phyloP scores from a whole-genome alignment of 2,329 filamentous ascomycete species.

The Arthrobotrys sinensis region DNA sequence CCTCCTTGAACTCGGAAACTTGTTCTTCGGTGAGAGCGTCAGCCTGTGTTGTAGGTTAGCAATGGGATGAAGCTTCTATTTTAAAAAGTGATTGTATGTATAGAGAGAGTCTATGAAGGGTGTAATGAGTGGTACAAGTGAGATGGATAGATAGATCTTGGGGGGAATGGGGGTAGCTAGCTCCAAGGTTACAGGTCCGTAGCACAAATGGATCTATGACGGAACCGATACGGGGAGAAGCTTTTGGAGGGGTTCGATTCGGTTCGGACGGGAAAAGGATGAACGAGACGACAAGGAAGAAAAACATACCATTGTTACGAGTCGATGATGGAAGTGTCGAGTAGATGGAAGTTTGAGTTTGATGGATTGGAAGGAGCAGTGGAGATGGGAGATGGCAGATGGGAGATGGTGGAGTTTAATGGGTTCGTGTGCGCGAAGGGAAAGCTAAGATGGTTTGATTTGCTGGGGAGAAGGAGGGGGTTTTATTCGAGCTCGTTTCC shows the following conservation, averaged over 20 bases:
- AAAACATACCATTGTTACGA: slow-evolving; percentile 18
- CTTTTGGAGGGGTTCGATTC: background rate
- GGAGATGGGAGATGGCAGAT: background rate
- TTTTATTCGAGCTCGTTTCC: background rate
- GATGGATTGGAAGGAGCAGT: background rate
- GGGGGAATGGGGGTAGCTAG: slow-evolving; percentile 12
- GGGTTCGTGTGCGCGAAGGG: background rate
- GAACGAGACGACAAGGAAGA: background rate
- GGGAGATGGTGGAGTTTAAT: background rate
- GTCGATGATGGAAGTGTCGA: background rate
- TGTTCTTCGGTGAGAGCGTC: slow-evolving; percentile 99
- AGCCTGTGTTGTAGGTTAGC: slow-evolving; percentile 74
- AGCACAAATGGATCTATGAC: background rate
- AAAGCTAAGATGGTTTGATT: background rate
- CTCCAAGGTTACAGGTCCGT: background rate
- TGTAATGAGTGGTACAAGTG: background rate
- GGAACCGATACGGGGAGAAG: slow-evolving; percentile 12
- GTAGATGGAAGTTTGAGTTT: too few species aligned
- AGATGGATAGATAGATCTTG: background rate
- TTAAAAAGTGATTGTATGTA: too few species aligned
- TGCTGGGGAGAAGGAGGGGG: background rate
- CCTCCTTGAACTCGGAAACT: slow-evolving; percentile 99
- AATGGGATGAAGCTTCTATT: background rate
- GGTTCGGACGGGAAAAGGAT: background rate
- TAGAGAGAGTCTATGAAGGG: background rate